Evolutionary conservation across 1,139 yeast species (phyloP).

Genomic region (Zygoascus sp.): DNA sequence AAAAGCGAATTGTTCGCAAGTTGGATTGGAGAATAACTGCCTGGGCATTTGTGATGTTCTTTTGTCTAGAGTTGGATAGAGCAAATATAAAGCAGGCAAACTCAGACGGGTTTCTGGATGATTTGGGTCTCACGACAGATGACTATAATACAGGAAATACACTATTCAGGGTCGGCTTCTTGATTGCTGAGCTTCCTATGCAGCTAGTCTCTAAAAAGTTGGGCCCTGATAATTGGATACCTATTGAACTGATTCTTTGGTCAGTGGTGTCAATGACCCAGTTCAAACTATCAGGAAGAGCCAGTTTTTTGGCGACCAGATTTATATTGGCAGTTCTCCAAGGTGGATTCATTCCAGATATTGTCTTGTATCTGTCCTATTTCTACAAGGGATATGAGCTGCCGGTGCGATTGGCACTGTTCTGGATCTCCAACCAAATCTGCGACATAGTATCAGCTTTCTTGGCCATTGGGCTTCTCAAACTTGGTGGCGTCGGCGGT

Average conservation of each 20-base stretch:
- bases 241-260: conserved; percentile 49
- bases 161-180: conserved; percentile 42
- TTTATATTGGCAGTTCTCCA: conserved; percentile 46
- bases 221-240: conserved; percentile 55
- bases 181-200: conserved; percentile 51
- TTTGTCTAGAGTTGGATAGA: conserved; percentile 49
- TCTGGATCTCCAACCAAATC: conserved; percentile 35
- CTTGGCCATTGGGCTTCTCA: conserved; percentile 43
- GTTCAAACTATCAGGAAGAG: conserved; percentile 38
- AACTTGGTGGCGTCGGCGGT: conserved; percentile 18
- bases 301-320: conserved; percentile 42
- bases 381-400: conserved; percentile 49
- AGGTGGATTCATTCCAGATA: conserved; percentile 55
- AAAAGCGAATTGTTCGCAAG: conserved; percentile 39
- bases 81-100: conserved; percentile 49
- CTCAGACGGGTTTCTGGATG: conserved; percentile 45
- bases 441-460: conserved; percentile 34
- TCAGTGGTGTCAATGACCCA: conserved; percentile 47
- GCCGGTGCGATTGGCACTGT: conserved; percentile 45
- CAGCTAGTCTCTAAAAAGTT: conserved; percentile 48
- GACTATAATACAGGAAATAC: conserved; percentile 49
- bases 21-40: conserved; percentile 44
- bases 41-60: conserved; percentile 47
- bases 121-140: conserved; percentile 43
- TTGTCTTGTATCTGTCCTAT: conserved; percentile 49